phyloP scores from a whole-genome alignment of 1,284 basidiomycete species.

The Apiotrichum gamsii region DNA sequence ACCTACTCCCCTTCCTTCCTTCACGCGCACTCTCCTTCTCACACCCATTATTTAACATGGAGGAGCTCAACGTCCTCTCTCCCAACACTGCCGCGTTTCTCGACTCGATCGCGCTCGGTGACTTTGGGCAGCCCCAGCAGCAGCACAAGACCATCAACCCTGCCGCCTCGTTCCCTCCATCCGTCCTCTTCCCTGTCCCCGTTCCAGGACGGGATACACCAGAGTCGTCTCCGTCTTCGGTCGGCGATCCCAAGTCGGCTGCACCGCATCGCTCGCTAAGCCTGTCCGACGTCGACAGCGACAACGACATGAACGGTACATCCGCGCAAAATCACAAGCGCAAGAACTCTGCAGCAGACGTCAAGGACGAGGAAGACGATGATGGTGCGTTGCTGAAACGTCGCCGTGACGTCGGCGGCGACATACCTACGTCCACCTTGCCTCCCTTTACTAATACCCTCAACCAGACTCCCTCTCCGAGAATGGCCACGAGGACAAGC shows the following conservation, averaged over 20 bases:
- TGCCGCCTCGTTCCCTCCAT: conserved; percentile 32
- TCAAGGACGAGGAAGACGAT: conserved; percentile 15
- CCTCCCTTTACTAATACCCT: not conserved
- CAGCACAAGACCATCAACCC: conserved; percentile 10
- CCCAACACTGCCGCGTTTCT: conserved; percentile 44
- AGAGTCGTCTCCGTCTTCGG: conserved; percentile 33
- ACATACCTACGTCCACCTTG: no score
- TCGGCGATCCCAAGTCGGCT: conserved; percentile 1
- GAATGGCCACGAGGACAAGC: conserved; percentile 39
- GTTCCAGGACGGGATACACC: conserved; percentile 37
- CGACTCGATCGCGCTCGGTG: conserved; percentile 27
- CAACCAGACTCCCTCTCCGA: conserved; percentile 31
- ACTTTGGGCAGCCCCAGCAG: conserved; percentile 5
- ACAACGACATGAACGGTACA: conserved; percentile 1
- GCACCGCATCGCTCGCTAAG: not conserved
- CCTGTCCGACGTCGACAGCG: conserved; percentile 15
- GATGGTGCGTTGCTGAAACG: no score
- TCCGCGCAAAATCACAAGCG: conserved; percentile 28
- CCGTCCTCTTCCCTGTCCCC: conserved; percentile 39
- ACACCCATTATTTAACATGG: conserved; percentile 13
- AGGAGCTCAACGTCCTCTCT: conserved; percentile 35
- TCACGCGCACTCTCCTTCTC: not conserved
- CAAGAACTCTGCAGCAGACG: conserved; percentile 17
- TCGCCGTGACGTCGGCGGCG: no score
- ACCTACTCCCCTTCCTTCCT: no score